Evolutionary conservation across 495 filamentous ascomycete species (phyloP), one percentile per base, ranked within the genome.

Genomic region (Cercophora scortea): DNA sequence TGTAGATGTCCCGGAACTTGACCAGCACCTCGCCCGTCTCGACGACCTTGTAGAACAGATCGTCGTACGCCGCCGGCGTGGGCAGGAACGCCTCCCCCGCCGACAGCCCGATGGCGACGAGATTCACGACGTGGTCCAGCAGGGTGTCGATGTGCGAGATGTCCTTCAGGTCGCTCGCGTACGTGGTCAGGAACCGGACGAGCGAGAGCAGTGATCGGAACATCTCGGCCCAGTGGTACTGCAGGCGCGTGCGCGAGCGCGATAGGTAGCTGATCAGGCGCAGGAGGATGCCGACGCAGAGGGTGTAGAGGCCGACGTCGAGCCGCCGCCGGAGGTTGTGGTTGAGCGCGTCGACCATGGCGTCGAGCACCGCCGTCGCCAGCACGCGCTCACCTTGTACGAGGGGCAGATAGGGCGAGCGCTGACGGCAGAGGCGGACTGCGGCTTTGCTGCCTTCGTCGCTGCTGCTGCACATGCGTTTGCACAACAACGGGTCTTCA

Each of bases 31-130:
- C 89, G 3, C 90, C 90, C 13, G 82, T 87, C 68, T 98, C 93
- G 45, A 97, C 89, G 12, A 98, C 77, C 70, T 98, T 98, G 76
- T 98, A 98, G 70, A 98, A 95, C 10, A 98, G 77, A 62, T 97
- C 94, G 61, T 98, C 93, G 65, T 96, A 96, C 17, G 87, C 85
- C 38, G 86, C 77, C 17, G 90, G 82, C 50, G 86, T 88, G 0
- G 94, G 94, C n/a, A 97, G 82, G 69, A 97, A 96, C 8, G 85
- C 80, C 64, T 97, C 94, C 7, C 93, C 93, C 10, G 81, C 74
- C 6, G 87, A 90, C n/a, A 97, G 79, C 7, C 87, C 85, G 45
- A 96, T 80, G 12, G 88, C 89, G 32, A 98, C 69, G n/a, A 95
- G 74, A 61, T 92, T 87, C 25, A 92, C 83, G 10, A 96, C 81